A percentile compares a stretch with the other conserved stretches of the same genome.
phyloP scores from a whole-genome alignment of 78 protist species.

The Dictyostelium brefeldianum region DNA sequence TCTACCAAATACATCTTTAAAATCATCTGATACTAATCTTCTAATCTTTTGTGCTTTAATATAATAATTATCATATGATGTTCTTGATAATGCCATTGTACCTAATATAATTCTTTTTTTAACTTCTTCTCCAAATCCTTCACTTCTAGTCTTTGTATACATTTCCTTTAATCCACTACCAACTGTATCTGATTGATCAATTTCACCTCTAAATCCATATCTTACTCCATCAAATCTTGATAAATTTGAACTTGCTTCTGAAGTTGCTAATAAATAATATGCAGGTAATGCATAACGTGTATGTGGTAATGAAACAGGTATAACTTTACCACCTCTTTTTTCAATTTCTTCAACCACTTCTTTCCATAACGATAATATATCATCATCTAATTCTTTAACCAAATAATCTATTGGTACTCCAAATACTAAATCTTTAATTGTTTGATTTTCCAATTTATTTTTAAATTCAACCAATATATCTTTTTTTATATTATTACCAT shows the following conservation, averaged over 20 bases:
- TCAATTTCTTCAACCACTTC: constrained; percentile 55
- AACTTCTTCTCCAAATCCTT: constrained; percentile 82
- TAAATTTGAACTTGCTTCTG: constrained; percentile 91
- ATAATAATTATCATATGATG: constrained; percentile 68
- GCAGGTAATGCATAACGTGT: constrained; percentile 83
- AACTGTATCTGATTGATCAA: not conserved
- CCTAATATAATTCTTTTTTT: constrained; percentile 84
- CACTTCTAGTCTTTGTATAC: constrained; percentile 65
- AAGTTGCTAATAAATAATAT: constrained; percentile 90
- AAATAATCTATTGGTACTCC: constrained; percentile 73
- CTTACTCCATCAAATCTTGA: constrained; percentile 89
- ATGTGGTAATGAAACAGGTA: constrained; percentile 69
- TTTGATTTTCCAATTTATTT: not conserved
- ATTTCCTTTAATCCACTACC: constrained; percentile 20
- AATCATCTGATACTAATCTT: constrained; percentile 81
- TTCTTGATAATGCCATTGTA: constrained; percentile 81
- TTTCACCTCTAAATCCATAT: constrained; percentile 50
- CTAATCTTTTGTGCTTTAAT: constrained; percentile 74
- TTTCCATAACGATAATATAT: constrained; percentile 77
- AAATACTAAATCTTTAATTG: constrained; percentile 40
- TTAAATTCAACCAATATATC: not conserved
- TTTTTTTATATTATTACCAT: not conserved
- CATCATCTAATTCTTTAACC: constrained; percentile 77
- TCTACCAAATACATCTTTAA: constrained; percentile 12
- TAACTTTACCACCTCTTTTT: constrained; percentile 75